Conservation (phyloP, 2,329 filamentous ascomycete genomes). For the Tothia fuscella region DNA sequence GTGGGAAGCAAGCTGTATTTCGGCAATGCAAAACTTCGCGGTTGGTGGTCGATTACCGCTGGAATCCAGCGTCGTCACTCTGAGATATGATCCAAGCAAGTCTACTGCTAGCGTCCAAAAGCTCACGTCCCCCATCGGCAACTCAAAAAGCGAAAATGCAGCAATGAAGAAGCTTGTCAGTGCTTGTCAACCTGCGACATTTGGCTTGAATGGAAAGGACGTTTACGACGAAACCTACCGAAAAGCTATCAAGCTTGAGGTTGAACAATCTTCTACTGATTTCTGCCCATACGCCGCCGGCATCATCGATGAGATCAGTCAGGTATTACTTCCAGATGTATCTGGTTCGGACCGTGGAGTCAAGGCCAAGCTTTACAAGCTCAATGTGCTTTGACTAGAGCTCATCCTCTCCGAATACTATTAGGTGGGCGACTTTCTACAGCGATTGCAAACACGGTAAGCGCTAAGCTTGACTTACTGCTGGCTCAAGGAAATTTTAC, state of each 20-base stretch:
- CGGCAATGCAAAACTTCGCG: too few species aligned
- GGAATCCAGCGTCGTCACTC: too few species aligned
- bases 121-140: too few species aligned
- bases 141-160: too few species aligned
- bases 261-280: slow-evolving; percentile 31
- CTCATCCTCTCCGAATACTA: slow-evolving; percentile 38
- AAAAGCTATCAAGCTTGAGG: slow-evolving; percentile 41
- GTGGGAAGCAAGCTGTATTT: too few species aligned
- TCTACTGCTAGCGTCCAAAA: too few species aligned
- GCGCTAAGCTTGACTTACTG: too few species aligned
- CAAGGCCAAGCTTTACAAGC: slow-evolving; percentile 43
- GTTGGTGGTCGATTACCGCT: too few species aligned
- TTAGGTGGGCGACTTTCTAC: neutral
- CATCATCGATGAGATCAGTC: slow-evolving; percentile 38
- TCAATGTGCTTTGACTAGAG: slow-evolving; percentile 49
- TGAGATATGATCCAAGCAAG: too few species aligned
- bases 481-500: too few species aligned
- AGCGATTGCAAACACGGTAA: neutral
- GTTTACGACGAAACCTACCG: slow-evolving; percentile 42
- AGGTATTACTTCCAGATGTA: slow-evolving; percentile 24
- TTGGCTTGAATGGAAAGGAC: slow-evolving; percentile 34
- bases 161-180: slow-evolving; percentile 12
- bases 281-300: slow-evolving; percentile 42
- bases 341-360: slow-evolving; percentile 17
- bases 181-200: slow-evolving; percentile 34